A percentile compares a stretch with the other conserved stretches of the same genome.
Evolutionary conservation across 1,284 basidiomycete genomes (phyloP).

Genomic region (Singerocomus inundabilis): DNA sequence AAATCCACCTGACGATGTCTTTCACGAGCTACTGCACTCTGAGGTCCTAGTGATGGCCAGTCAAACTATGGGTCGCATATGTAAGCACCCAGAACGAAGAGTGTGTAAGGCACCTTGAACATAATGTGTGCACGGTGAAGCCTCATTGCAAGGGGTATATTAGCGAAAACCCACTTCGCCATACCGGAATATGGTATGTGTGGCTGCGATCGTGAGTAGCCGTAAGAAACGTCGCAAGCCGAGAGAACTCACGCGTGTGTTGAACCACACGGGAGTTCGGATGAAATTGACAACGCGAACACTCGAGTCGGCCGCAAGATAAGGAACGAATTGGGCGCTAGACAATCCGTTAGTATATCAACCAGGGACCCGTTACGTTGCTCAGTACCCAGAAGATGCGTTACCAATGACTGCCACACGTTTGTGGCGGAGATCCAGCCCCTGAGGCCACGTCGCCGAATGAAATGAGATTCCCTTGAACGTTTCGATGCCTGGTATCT

Average conservation of each 20-base stretch:
- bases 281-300: slow-evolving; percentile 36
- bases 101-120: slow-evolving; percentile 11
- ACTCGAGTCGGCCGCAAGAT: slow-evolving; percentile 33
- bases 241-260: slow-evolving; percentile 25
- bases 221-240: not conserved
- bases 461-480: slow-evolving; percentile 47
- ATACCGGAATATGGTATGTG: slow-evolving; percentile 29
- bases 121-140: slow-evolving; percentile 35
- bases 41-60: slow-evolving; percentile 16
- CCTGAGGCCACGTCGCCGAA: slow-evolving; percentile 45
- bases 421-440: slow-evolving; percentile 42
- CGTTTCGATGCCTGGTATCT: slow-evolving; percentile 41
- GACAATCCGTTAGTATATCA: slow-evolving; percentile 6
- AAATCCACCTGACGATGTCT: slow-evolving; percentile 17
- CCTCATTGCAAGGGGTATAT: slow-evolving; percentile 36
- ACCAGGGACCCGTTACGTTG: not conserved
- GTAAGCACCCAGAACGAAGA: not conserved
- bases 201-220: slow-evolving; percentile 10
- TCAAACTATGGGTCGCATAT: slow-evolving; percentile 15
- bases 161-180: slow-evolving; percentile 36
- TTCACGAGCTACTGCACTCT: slow-evolving; percentile 12
- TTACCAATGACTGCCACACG: slow-evolving; percentile 51
- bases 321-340: slow-evolving; percentile 38
- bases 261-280: slow-evolving; percentile 37
- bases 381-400: slow-evolving; percentile 42